phyloP scores from a whole-genome alignment of 2,329 filamentous ascomycete genomes.

The Diaporthe vexans region DNA sequence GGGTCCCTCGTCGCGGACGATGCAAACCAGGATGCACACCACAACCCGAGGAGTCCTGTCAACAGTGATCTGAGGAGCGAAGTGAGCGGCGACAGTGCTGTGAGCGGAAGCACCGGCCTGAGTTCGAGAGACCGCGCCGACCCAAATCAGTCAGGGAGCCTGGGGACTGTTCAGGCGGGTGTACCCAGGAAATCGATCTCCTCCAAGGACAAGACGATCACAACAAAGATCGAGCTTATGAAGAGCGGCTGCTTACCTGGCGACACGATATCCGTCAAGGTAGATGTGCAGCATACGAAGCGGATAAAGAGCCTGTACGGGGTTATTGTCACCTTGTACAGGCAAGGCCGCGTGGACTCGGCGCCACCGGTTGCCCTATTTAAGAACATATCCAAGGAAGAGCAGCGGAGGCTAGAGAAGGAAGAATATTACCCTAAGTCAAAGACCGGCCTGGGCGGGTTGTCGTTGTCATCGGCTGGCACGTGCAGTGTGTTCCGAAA shows the following conservation, averaged over 20 bases:
- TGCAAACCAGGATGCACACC: constrained; percentile 51
- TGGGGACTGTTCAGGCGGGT: constrained; percentile 58
- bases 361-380: constrained; percentile 68
- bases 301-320: constrained; percentile 91
- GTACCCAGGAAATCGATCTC: constrained; percentile 58
- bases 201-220: constrained; percentile 81
- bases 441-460: constrained; percentile 85
- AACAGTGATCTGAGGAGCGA: constrained; percentile 75
- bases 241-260: constrained; percentile 89
- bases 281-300: constrained; percentile 90
- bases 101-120: constrained; percentile 75
- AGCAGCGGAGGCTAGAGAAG: constrained; percentile 78
- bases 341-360: constrained; percentile 91
- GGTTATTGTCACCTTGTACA: constrained; percentile 92
- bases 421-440: constrained; percentile 91
- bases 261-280: constrained; percentile 83
- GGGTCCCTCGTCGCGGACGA: constrained; percentile 58
- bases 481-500: constrained; percentile 96
- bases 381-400: constrained; percentile 68
- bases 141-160: constrained; percentile 56
- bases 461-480: constrained; percentile 87
- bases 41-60: constrained; percentile 58
- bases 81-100: constrained; percentile 77
- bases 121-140: constrained; percentile 61
- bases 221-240: constrained; percentile 84